Evolutionary conservation across 352 stramenopile genomes (phyloP).

Genomic region (Lagenidium giganteum): DNA sequence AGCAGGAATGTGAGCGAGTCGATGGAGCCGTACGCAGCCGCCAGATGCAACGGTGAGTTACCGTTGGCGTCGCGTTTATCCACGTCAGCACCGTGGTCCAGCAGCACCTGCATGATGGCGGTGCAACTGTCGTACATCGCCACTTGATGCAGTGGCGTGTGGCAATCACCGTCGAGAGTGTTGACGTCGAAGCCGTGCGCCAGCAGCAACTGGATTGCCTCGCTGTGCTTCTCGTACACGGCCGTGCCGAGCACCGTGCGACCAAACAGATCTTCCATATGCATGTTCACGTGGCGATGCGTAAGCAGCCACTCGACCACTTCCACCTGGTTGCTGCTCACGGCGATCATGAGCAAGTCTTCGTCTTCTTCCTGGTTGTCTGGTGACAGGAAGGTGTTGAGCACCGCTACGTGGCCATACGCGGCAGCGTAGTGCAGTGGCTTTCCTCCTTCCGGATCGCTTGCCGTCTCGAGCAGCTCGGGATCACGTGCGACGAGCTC

Average conservation of each 20-base stretch:
- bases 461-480: too few species aligned
- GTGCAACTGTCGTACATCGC: slow-evolving; percentile 20
- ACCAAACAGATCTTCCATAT: too few species aligned
- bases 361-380: too few species aligned
- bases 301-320: too few species aligned
- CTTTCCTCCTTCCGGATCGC: too few species aligned
- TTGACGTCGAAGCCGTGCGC: slow-evolving; percentile 21
- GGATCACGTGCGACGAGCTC: too few species aligned
- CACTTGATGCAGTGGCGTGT: slow-evolving; percentile 27
- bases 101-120: slow-evolving; percentile 10
- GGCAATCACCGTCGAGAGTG: slow-evolving; percentile 14
- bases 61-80: slow-evolving; percentile 19
- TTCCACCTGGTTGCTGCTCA: too few species aligned
- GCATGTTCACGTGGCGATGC: too few species aligned
- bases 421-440: too few species aligned
- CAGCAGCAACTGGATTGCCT: slow-evolving; percentile 16
- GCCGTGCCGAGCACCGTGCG: slow-evolving; percentile 10
- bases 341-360: too few species aligned
- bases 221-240: neutral
- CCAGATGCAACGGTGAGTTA: slow-evolving; percentile 35
- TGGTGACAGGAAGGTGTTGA: too few species aligned
- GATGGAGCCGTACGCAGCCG: slow-evolving; percentile 24
- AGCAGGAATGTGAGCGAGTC: slow-evolving; percentile 16
- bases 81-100: slow-evolving; percentile 8
- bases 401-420: too few species aligned